phyloP scores from a whole-genome alignment of 2,329 filamentous ascomycete genomes.

The Cadophora luteo-olivacea region DNA sequence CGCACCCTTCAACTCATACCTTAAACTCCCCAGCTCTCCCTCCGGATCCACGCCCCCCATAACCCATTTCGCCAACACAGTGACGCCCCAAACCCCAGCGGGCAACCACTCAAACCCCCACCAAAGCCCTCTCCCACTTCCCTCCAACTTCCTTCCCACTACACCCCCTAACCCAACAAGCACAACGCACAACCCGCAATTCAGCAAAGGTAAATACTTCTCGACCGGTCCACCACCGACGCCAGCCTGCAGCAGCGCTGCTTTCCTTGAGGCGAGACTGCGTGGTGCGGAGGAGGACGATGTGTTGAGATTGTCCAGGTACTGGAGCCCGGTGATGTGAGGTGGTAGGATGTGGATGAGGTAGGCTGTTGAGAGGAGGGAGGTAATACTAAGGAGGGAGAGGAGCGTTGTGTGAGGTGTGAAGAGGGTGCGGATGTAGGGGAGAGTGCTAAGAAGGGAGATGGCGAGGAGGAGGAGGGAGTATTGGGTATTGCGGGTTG shows the following conservation, averaged over 20 bases:
- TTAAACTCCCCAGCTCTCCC: slow-evolving; percentile 64
- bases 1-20: slow-evolving; percentile 73
- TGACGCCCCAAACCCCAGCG: slow-evolving; percentile 63
- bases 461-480: slow-evolving; percentile 63
- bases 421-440: slow-evolving; percentile 60
- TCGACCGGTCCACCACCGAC: slow-evolving; percentile 57
- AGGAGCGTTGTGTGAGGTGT: slow-evolving; percentile 43
- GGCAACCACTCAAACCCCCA: slow-evolving; percentile 59
- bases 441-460: slow-evolving; percentile 60
- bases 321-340: slow-evolving; percentile 57
- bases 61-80: slow-evolving; percentile 67
- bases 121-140: slow-evolving; percentile 44
- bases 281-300: background rate
- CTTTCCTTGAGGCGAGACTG: slow-evolving; percentile 6
- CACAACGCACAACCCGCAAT: slow-evolving; percentile 61
- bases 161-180: slow-evolving; percentile 55
- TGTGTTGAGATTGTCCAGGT: slow-evolving; percentile 53
- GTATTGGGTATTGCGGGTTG: slow-evolving; percentile 63
- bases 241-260: background rate
- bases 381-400: slow-evolving; percentile 65
- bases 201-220: slow-evolving; percentile 64
- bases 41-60: slow-evolving; percentile 73
- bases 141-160: slow-evolving; percentile 44
- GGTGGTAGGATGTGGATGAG: slow-evolving; percentile 63
- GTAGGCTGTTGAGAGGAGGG: slow-evolving; percentile 67